Evolutionary conservation across 176 grass and related monocot genomes (phyloP).

Genomic region (Cenchrus americanus): DNA sequence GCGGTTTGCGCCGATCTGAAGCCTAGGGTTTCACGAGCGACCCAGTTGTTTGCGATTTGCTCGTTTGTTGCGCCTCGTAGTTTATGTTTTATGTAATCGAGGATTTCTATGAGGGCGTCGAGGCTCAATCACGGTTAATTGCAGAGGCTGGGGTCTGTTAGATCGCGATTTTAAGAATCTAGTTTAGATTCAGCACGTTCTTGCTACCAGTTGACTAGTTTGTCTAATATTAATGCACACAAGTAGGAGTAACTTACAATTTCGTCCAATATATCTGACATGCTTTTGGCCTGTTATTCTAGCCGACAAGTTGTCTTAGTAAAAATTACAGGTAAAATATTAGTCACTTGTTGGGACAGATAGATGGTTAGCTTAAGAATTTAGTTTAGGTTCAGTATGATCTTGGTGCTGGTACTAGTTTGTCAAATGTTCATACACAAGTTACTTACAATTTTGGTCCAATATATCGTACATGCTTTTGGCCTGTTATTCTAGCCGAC

Average conservation of each 20-base stretch:
- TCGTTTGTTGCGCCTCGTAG: neutral
- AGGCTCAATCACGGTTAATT: neutral
- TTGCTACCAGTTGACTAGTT: neutral
- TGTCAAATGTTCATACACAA: neutral
- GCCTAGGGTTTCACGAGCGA: neutral
- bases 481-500: neutral
- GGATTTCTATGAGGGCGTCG: neutral
- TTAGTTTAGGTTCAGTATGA: neutral
- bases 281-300: neutral
- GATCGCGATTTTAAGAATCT: neutral
- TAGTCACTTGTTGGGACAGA: too few relatives aligned
- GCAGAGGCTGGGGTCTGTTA: neutral
- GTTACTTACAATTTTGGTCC: neutral
- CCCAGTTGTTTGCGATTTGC: neutral
- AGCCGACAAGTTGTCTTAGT: neutral
- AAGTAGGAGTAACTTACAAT: neutral
- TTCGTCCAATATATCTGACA: neutral
- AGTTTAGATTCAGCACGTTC: neutral
- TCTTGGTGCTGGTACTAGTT: neutral
- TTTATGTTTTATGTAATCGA: neutral
- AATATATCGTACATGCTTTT: neutral
- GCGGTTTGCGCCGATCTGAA: neutral
- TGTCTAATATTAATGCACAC: neutral
- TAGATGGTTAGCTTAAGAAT: neutral
- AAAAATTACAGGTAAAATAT: too few relatives aligned